Conservation (phyloP, 331 rosid species). For the Rosa hybrid region DNA sequence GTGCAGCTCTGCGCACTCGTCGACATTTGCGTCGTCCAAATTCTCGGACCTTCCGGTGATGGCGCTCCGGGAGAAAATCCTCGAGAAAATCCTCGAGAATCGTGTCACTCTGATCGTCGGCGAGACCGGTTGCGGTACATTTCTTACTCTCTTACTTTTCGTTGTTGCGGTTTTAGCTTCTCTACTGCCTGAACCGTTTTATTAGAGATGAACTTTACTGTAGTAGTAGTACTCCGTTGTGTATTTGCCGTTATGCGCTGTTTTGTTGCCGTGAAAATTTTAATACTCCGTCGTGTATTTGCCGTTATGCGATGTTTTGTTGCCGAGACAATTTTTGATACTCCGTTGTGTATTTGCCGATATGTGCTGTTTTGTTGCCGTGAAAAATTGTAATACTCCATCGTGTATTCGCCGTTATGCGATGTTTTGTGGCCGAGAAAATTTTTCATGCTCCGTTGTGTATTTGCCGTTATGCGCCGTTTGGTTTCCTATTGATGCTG, state of each 20-base stretch:
- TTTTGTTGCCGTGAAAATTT: not conserved
- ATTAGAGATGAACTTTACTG: not conserved
- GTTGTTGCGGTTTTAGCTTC: not conserved
- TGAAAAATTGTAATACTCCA: not conserved
- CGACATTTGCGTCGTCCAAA: conserved; percentile 28
- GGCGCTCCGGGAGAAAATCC: conserved; percentile 59
- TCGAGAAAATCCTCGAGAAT: conserved; percentile 69
- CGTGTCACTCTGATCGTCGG: conserved; percentile 91
- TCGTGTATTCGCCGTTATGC: not conserved
- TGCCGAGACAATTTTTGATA: not conserved
- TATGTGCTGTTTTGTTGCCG: not conserved
- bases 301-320: not conserved
- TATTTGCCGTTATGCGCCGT: not conserved
- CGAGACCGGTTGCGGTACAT: conserved; percentile 83
- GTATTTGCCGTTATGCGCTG: not conserved
- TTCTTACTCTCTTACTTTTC: not conserved
- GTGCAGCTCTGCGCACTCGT: conserved; percentile 26
- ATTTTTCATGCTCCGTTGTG: not conserved
- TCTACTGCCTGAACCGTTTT: not conserved
- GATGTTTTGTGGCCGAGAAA: not conserved
- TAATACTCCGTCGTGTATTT: not conserved
- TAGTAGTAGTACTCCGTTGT: not conserved
- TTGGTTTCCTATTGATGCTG: not conserved
- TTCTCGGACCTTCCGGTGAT: conserved; percentile 68
- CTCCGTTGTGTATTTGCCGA: not conserved